phyloP scores from a whole-genome alignment of 2,329 filamentous ascomycete genomes.

The Fusarium fracticaudum region DNA sequence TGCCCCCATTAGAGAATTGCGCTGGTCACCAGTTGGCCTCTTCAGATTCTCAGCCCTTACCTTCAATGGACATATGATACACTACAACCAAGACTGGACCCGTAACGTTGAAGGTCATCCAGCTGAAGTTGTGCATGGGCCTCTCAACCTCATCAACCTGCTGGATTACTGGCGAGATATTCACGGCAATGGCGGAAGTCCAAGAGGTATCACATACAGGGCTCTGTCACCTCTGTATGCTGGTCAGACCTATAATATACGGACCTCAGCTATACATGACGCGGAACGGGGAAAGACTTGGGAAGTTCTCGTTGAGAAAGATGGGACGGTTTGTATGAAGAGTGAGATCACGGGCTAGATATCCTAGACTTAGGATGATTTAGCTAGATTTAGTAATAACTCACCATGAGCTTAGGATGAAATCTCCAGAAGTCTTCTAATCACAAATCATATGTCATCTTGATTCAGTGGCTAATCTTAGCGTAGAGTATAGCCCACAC shows the following conservation, averaged over 20 bases:
- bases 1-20: slow-evolving; percentile 45
- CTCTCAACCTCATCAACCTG: slow-evolving; percentile 78
- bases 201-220: slow-evolving; percentile 66
- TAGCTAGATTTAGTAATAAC: neutral
- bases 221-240: slow-evolving; percentile 78
- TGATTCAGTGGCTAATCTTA: neutral
- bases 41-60: slow-evolving; percentile 88
- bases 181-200: slow-evolving; percentile 43
- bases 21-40: slow-evolving; percentile 62
- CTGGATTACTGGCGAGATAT: slow-evolving; percentile 73
- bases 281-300: slow-evolving; percentile 47
- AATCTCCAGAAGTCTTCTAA: too few species aligned
- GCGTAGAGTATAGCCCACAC: neutral
- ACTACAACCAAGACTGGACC: slow-evolving; percentile 77
- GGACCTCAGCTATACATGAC: slow-evolving; percentile 57
- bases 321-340: slow-evolving; percentile 50
- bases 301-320: slow-evolving; percentile 60
- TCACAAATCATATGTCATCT: too few species aligned
- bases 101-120: slow-evolving; percentile 73
- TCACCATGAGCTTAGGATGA: neutral
- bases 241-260: slow-evolving; percentile 70
- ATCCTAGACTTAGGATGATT: neutral
- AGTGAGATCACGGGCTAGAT: slow-evolving; percentile 43
- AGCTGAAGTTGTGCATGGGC: slow-evolving; percentile 80
- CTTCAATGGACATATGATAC: slow-evolving; percentile 87